Conservation (phyloP, 2,329 filamentous ascomycete genomes). For the Saccharata proteae region DNA sequence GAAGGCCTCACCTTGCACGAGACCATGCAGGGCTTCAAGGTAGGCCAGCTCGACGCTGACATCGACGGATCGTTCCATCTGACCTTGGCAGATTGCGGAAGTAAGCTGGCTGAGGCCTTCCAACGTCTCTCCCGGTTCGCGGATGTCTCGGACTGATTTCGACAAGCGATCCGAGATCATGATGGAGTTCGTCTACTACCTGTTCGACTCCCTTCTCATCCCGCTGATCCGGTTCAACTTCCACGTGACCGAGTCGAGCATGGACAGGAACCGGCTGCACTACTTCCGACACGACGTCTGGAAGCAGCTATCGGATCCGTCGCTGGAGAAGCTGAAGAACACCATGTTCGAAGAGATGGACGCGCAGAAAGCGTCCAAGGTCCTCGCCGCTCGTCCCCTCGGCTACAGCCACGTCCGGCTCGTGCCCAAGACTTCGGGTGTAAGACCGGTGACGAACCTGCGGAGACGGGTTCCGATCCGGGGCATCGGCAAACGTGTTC, state of each 20-base stretch:
- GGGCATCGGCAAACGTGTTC: constrained; percentile 40
- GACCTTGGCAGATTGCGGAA: constrained; percentile 43
- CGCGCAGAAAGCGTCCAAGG: constrained; percentile 39
- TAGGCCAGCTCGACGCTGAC: constrained; percentile 21
- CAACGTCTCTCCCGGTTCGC: constrained; percentile 31
- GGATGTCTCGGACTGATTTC: constrained; percentile 58
- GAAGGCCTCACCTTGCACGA: constrained; percentile 73
- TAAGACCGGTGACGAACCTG: constrained; percentile 82
- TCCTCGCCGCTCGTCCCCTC: constrained; percentile 51
- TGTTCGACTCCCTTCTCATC: constrained; percentile 85
- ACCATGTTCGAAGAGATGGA: constrained; percentile 71
- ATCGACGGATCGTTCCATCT: constrained; percentile 10
- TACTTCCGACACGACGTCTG: constrained; percentile 94
- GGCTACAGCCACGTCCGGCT: constrained; percentile 71
- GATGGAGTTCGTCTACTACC: constrained; percentile 76
- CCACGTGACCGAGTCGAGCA: constrained; percentile 83
- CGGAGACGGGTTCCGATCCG: constrained; percentile 47
- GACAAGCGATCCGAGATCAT: constrained; percentile 69
- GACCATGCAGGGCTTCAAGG: constrained; percentile 63
- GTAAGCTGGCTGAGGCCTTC: constrained; percentile 60
- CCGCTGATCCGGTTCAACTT: constrained; percentile 81
- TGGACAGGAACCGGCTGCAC: constrained; percentile 69
- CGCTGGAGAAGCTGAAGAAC: constrained; percentile 52
- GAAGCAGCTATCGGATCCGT: constrained; percentile 63
- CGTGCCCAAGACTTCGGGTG: constrained; percentile 63